Percentiles rank a stretch among this genome's conserved stretches.
phyloP scores from a whole-genome alignment of 208 protist species.

The Trypanosoma avium region DNA sequence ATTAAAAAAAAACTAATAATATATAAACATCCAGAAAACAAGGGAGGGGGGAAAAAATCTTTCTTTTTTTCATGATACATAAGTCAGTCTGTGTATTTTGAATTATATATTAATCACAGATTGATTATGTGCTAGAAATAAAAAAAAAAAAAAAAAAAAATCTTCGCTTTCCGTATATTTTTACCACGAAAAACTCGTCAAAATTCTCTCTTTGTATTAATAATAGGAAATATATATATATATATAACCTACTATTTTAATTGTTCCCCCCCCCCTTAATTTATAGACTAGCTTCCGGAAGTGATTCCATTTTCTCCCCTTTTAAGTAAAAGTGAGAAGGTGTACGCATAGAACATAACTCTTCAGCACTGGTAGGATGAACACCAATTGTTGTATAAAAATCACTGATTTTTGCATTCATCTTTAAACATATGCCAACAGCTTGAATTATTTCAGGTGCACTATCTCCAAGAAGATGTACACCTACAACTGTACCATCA shows the following conservation, averaged over 20 bases:
- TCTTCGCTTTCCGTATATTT: too few species aligned
- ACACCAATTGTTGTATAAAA: conserved; percentile 96
- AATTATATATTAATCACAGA: too few species aligned
- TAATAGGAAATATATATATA: too few species aligned
- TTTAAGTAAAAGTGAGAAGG: conserved; percentile 83
- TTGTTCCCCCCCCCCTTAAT: not conserved
- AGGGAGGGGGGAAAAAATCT: too few species aligned
- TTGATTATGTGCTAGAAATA: too few species aligned
- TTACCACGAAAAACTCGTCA: too few species aligned
- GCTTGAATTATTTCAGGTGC: conserved; percentile 91
- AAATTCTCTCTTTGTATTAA: too few species aligned
- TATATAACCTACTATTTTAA: not conserved
- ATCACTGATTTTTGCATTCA: conserved; percentile 92
- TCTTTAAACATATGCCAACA: conserved; percentile 86
- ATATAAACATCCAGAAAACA: too few species aligned
- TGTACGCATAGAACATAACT: conserved; percentile 89
- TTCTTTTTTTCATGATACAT: too few species aligned
- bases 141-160: too few species aligned
- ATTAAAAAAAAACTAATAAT: too few species aligned
- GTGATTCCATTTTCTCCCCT: conserved; percentile 64
- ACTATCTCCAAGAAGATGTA: conserved; percentile 87
- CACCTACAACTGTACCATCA: conserved; percentile 78
- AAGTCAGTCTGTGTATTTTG: too few species aligned
- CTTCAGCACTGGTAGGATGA: conserved; percentile 95
- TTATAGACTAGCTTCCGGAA: conserved; percentile 67